Conservation (phyloP, 495 filamentous ascomycete genomes). For the Podospora pseudopauciseta region DNA sequence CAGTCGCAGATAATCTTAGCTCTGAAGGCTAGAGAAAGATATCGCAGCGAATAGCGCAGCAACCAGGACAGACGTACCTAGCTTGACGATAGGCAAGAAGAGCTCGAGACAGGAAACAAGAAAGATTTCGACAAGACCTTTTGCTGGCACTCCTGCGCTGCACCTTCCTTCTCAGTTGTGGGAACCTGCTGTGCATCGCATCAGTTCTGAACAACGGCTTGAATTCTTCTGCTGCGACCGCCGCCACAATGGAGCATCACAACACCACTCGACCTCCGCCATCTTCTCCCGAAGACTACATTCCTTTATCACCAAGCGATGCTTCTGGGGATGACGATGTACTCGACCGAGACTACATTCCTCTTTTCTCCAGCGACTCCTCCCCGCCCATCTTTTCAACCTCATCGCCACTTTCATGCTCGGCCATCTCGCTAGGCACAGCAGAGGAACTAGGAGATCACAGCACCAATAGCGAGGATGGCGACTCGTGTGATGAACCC, state of each 20-base stretch:
- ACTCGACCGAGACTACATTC: background rate
- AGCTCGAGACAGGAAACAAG: slow-evolving; percentile 43
- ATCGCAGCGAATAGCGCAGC: slow-evolving; percentile 51
- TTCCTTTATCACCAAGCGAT: background rate
- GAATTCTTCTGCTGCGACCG: background rate
- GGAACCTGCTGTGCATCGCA: slow-evolving; percentile 29
- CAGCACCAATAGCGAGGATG: background rate
- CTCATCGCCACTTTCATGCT: background rate
- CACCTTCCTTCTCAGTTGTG: slow-evolving; percentile 27
- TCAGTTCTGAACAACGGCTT: background rate
- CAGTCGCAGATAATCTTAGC: slow-evolving; percentile 47
- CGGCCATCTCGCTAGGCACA: slow-evolving; percentile 6
- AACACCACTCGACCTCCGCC: background rate
- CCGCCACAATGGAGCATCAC: background rate
- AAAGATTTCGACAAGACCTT: slow-evolving; percentile 33
- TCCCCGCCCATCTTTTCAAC: background rate
- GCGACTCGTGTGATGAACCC: background rate
- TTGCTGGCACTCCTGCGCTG: slow-evolving; percentile 33
- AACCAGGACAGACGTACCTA: slow-evolving; percentile 44
- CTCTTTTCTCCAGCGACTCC: background rate
- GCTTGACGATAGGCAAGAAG: slow-evolving; percentile 60
- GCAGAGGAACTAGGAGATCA: slow-evolving; percentile 10
- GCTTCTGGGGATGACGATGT: background rate
- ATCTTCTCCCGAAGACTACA: background rate
- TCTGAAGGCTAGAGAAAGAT: slow-evolving; percentile 34